Base-by-base conservation (phyloP, 352 stramenopile genomes). In the Thalassiosira livingstoniorum region DNA sequence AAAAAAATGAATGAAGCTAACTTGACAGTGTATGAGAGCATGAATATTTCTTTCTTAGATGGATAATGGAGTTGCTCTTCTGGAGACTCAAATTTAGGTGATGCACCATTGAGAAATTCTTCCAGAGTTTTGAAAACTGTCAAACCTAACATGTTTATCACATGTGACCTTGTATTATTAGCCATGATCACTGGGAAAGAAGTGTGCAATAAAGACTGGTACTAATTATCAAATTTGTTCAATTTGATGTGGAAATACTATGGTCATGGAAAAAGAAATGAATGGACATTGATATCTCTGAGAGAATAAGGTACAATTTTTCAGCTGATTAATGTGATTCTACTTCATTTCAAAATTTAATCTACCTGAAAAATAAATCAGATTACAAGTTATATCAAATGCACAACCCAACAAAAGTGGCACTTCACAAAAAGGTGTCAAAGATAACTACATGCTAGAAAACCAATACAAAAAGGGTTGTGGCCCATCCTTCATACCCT, bases 91-190 rank as follows among this genome's bases (percentile, higher is more conserved):
- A n/a, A n/a, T n/a, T n/a, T n/a, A n/a, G n/a, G n/a, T n/a, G n/a
- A n/a, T n/a, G n/a, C n/a, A n/a, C n/a, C n/a, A n/a, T n/a, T n/a
- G n/a, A n/a, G n/a, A n/a, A n/a, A n/a, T n/a, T n/a, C n/a, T n/a
- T n/a, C n/a, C n/a, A n/a, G n/a, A n/a, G n/a, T n/a, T n/a, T n/a
- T n/a, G n/a, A n/a, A n/a, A n/a, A 32, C 11, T 32, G 11, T 53
- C 23, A 27, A 72, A 43, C 39, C 37, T 31, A 72, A 5, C 1
- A 45, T 25, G 1, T 65, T 62, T 35, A 27, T 76, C 2, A 15
- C 51, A 45, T 35, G 54, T 34, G 68, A 76, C 35, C 25, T 76
- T 32, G 68, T 55, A 42, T 76, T 61, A 23, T 45, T 76, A n/a
- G 55, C 53, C n/a, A 31, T 63, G 0, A 66, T 79, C 1, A 34